A percentile compares a stretch with the other conserved stretches of the same genome.
Conservation (phyloP, 1,284 basidiomycete species). For the Erythrobasidium hasegawianum region DNA sequence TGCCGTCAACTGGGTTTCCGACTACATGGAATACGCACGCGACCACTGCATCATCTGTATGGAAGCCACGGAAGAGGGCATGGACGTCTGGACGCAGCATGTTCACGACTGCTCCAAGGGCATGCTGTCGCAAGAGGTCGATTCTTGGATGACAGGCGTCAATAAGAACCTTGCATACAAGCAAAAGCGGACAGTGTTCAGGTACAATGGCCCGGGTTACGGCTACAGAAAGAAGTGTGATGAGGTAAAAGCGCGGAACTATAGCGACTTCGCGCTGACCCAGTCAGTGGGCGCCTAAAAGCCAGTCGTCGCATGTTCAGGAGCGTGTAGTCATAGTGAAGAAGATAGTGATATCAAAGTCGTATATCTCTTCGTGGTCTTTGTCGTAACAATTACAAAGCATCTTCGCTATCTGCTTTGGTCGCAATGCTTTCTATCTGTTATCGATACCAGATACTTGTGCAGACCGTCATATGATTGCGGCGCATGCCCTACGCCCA, state of each 20-base stretch:
- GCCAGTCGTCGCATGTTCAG: too few relatives aligned
- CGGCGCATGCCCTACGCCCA: too few relatives aligned
- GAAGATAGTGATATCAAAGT: too few relatives aligned
- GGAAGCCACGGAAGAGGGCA: not conserved
- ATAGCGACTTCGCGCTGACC: not conserved
- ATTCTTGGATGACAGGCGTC: slow-evolving; percentile 1
- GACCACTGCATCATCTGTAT: not conserved
- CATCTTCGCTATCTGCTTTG: too few relatives aligned
- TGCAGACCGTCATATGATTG: too few relatives aligned
- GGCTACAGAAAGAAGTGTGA: slow-evolving; percentile 1
- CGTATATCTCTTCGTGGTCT: too few relatives aligned
- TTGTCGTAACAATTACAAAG: too few relatives aligned
- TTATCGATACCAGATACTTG: too few relatives aligned
- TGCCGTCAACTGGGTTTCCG: not conserved
- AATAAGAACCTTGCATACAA: slow-evolving; percentile 4
- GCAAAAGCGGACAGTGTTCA: not conserved
- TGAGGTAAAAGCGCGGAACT: not conserved
- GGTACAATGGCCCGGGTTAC: not conserved
- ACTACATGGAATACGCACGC: not conserved
- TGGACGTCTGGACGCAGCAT: not conserved
- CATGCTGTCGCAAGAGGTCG: slow-evolving; percentile 1
- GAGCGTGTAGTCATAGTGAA: too few relatives aligned
- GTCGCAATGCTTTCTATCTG: too few relatives aligned
- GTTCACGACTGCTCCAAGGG: not conserved
- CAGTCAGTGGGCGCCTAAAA: not conserved